phyloP scores from a whole-genome alignment of 2,329 filamentous ascomycete species.

The Trichoderma gracile region DNA sequence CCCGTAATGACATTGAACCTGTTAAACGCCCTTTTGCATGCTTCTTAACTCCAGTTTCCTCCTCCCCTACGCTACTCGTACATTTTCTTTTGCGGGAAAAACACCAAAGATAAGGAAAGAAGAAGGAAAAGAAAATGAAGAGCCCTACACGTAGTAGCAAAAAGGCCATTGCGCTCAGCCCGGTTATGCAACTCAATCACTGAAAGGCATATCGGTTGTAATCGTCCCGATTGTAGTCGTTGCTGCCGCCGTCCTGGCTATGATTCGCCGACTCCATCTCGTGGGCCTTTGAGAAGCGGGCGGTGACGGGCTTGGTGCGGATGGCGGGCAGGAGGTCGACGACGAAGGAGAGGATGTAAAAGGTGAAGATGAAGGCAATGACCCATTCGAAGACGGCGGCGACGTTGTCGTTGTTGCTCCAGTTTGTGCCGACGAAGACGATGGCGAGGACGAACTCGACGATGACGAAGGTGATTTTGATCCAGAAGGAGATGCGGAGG shows the following conservation, averaged over 20 bases:
- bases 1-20: background rate
- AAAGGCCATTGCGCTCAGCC: too few species aligned
- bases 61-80: background rate
- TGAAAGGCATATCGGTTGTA: constrained; percentile 28
- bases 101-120: background rate
- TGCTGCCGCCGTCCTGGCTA: constrained; percentile 1
- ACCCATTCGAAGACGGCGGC: constrained; percentile 79
- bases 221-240: constrained; percentile 31
- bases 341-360: constrained; percentile 84
- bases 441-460: constrained; percentile 73
- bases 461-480: constrained; percentile 84
- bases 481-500: constrained; percentile 77
- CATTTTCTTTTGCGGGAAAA: background rate
- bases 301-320: constrained; percentile 50
- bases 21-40: background rate
- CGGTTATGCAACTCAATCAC: background rate
- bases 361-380: constrained; percentile 81
- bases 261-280: constrained; percentile 28
- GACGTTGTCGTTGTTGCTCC: constrained; percentile 54
- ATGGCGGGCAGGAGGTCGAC: constrained; percentile 83
- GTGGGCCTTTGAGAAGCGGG: constrained; percentile 37
- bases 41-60: background rate
- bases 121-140: background rate
- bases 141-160: too few species aligned
- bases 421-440: constrained; percentile 65